Evolutionary conservation across 257 asterid species (phyloP), one percentile per base, ranked within the genome.

Genomic region (Euphrasia confusa): DNA sequence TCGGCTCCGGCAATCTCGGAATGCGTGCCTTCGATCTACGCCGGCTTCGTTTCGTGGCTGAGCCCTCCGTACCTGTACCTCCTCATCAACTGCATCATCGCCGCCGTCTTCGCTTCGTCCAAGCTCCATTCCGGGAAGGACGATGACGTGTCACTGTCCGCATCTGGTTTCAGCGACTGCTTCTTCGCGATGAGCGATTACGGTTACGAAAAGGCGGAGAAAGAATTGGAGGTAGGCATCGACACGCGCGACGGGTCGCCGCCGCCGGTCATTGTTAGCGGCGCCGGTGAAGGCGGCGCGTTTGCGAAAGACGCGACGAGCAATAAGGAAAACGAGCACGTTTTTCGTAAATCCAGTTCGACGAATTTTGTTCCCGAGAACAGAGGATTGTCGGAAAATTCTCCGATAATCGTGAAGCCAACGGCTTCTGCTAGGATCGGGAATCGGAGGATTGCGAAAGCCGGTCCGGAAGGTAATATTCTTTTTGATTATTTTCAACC

Each of bases 51-150:
- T 45, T 79, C 98, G 0, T 88, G 96, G 96, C 79, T 88, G 45
- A 77, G 61, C 39, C 98, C 95, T 1, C 98, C 95, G 18, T 90
- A 90, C 24, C 63, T 90, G 21, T 90, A 88, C 81, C 85, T 88
- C 45, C 66, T 90, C 64, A 75, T 88, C 72, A 90, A 90, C 78
- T 84, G 84, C 75, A 85, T 90, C 76, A 88, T 90, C 79, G 63
- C 84, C 72, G 77, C 84, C 30, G 85, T 90, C 66, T 80, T 82
- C 55, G 95, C 95, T 8, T 80, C 89, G 35, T 75, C 95, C 15
- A 90, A 83, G 60, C 77, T 85, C 68, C 96, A 83, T 70, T 66
- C 83, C 2, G 74, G 54, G 67, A 53, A 42, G 26, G 81, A 77
- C 9, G 81, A 74, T 10, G 81, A 78, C 12, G 70, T 40, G 65